Percentiles rank a stretch among this genome's conserved stretches.
phyloP scores from a whole-genome alignment of 2,329 filamentous ascomycete species.

The Beauveria medogensis region DNA sequence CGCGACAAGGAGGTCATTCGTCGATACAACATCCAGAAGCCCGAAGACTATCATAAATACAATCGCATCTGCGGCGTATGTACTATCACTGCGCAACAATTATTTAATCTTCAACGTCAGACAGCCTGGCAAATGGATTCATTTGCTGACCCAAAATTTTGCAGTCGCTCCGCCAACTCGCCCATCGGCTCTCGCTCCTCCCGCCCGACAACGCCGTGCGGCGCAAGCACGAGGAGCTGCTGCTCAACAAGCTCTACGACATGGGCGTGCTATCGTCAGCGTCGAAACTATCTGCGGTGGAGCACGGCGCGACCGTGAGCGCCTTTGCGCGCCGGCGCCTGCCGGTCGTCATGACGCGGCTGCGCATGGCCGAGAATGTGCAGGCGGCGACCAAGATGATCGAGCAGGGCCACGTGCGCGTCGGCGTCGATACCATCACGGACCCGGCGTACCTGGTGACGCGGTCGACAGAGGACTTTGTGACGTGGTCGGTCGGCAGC shows the following conservation, averaged over 20 bases:
- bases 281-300: constrained; percentile 75
- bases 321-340: constrained; percentile 78
- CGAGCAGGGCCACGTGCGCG: constrained; percentile 87
- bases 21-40: constrained; percentile 86
- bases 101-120: too few relatives aligned
- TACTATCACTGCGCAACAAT: constrained; percentile 14
- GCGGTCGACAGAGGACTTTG: constrained; percentile 86
- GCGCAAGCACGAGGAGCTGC: constrained; percentile 73
- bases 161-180: constrained; percentile 77
- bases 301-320: constrained; percentile 80
- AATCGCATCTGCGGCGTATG: constrained; percentile 60
- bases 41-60: constrained; percentile 69
- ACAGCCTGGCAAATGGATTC: too few relatives aligned
- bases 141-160: too few relatives aligned
- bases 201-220: constrained; percentile 72
- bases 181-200: constrained; percentile 77
- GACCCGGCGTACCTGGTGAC: constrained; percentile 87
- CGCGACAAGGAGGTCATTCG: constrained; percentile 72
- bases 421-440: constrained; percentile 82
- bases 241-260: constrained; percentile 86
- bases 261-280: constrained; percentile 77
- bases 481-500: constrained; percentile 91
- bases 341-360: constrained; percentile 82
- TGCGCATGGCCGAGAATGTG: constrained; percentile 87
- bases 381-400: constrained; percentile 79